Evolutionary conservation across 805 yeast species (phyloP).

Genomic region (Pichia cephalocereana): DNA sequence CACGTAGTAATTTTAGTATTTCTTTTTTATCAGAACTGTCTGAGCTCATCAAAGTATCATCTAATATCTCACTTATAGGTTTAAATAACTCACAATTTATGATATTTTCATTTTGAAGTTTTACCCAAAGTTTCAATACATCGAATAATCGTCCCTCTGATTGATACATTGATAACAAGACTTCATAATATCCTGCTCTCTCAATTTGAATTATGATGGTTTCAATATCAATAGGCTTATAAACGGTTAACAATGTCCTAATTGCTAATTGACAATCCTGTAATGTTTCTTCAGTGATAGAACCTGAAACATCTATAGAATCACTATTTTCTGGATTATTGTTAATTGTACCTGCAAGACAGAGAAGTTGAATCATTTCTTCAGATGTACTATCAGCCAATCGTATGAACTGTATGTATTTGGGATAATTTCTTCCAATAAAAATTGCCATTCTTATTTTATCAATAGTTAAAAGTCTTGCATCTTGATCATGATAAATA

Average conservation of each 20-base stretch:
- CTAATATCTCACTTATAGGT: slow-evolving; percentile 21
- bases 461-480: slow-evolving; percentile 25
- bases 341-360: slow-evolving; percentile 17
- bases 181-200: slow-evolving; percentile 47
- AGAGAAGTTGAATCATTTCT: slow-evolving; percentile 39
- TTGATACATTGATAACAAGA: slow-evolving; percentile 48
- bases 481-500: slow-evolving; percentile 32
- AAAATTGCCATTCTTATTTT: slow-evolving; percentile 49
- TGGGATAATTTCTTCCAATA: slow-evolving; percentile 72
- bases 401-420: slow-evolving; percentile 74
- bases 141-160: slow-evolving; percentile 43
- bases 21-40: slow-evolving; percentile 12
- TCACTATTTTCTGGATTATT: background rate
- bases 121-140: slow-evolving; percentile 46
- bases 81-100: slow-evolving; percentile 15
- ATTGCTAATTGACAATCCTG: slow-evolving; percentile 63
- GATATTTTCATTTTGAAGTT: slow-evolving; percentile 11
- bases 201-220: slow-evolving; percentile 41
- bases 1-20: slow-evolving; percentile 20
- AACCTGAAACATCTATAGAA: background rate
- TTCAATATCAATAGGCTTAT: slow-evolving; percentile 48
- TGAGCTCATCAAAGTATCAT: slow-evolving; percentile 15
- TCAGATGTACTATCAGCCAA: slow-evolving; percentile 53
- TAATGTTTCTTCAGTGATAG: slow-evolving; percentile 19
- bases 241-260: slow-evolving; percentile 58